Base-by-base conservation (phyloP, 768 basidiomycete genomes). In the Tricholoma hemisulphureum region DNA sequence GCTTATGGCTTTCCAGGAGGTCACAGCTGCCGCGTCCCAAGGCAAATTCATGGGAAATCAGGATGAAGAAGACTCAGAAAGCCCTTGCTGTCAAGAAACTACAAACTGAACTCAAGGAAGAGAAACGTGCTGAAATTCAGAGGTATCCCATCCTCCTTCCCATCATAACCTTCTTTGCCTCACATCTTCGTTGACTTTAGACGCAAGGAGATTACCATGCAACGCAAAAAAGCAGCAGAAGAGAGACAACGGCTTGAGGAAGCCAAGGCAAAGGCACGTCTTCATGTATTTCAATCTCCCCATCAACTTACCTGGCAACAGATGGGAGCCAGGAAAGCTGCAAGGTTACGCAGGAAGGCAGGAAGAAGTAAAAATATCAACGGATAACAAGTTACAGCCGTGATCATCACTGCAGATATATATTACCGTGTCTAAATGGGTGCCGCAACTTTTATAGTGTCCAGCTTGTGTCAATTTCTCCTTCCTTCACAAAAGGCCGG, bases 311-410 rank as follows among this genome's bases (percentile, higher is more conserved):
- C 53, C 29, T 56, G 34, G 29, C 37, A 54, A 29, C 62, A 93
- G 91, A 89, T 94, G 86, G 89, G 91, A 56, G 88, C 87, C 46
- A 78, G 84, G 55, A 93, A 87, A 71, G 83, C 90, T 37, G 87
- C 88, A 14, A 78, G 91, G 57, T 74, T 89, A 32, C 83, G 86
- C 56, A 83, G 87, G 56, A 88, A 76, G 72, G 86, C 85, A 49
- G 91, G 91, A 39, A 78, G 89, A 32, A 84, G 83, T 39, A 93
- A 91, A 71, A 93, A 91, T 71, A 81, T 94, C 58, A 88, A 88
- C 58, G 88, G 89, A 37, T 92, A 69, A 83, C 54, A n/a, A n/a
- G n/a, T n/a, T n/a, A n/a, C n/a, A n/a, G 50, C 37, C 53, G 32
- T 43, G 29, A 48, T 21, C 34, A 53, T 61, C 46, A 28, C 34